A percentile compares a stretch with the other conserved stretches of the same genome.
Conservation (phyloP, 2,329 filamentous ascomycete species). For the Cercospora brassicicola region DNA sequence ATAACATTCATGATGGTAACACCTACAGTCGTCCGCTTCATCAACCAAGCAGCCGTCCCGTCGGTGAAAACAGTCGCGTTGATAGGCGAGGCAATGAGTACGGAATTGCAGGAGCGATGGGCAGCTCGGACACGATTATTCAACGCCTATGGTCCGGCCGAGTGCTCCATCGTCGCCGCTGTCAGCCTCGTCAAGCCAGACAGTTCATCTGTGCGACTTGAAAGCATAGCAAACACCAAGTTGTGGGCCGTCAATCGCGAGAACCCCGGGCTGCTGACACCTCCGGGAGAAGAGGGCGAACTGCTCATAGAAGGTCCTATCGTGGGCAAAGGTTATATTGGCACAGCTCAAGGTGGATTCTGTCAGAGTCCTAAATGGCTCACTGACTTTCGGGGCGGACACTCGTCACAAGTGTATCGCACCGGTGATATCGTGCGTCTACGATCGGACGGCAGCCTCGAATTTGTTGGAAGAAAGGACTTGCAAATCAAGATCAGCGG, state of each 20-base stretch:
- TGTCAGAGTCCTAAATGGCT: not conserved
- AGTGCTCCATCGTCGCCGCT: not conserved
- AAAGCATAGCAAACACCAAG: not conserved
- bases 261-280: not conserved
- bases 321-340: not conserved
- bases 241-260: not conserved
- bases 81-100: not conserved
- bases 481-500: not conserved
- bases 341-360: not conserved
- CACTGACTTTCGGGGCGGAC: not conserved
- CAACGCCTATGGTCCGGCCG: not conserved
- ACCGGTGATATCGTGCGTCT: not conserved
- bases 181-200: not conserved
- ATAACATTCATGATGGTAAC: not conserved
- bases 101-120: not conserved
- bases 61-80: not conserved
- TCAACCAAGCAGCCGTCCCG: not conserved
- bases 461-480: not conserved
- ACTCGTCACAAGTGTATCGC: not conserved
- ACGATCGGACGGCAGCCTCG: not conserved
- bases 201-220: not conserved
- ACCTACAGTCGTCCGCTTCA: not conserved
- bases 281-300: not conserved
- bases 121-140: not conserved
- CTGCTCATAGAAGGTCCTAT: not conserved